Evolutionary conservation across 2,329 filamentous ascomycete species (phyloP), one percentile per base, ranked within the genome.

Genomic region (Alternaria conjuncta): DNA sequence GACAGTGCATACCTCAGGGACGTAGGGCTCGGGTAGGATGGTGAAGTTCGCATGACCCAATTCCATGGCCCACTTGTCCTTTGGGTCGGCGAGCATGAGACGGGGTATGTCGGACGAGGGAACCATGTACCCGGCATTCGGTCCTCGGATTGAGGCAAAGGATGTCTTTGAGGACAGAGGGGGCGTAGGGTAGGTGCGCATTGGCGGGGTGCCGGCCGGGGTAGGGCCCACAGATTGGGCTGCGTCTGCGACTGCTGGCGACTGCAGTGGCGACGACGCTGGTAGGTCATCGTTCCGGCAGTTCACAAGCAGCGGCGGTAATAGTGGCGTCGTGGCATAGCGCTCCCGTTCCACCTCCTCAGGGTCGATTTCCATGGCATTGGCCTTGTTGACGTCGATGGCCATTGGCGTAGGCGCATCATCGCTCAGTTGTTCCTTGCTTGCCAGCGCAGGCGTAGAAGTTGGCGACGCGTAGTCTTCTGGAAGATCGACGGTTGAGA

Each of bases 31-130:
- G 0, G 94, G 94, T 21, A 88, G 83, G 71, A 98, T 96, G 72
- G 88, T 94, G 78, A 96, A 97, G 82, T 98, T 97, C 68, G 94
- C 94, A 77, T 98, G 94, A 26, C 95, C 95, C 13, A 98, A 87
- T 60, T 89, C 89, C 74, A 91, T 88, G 1, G 92, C 91, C 95
- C 95, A 97, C 69, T 90, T 89, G 76, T 97, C 93, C 54, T 89
- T 85, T 6, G 90, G 88, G 74, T 97, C 93, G 30, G 78, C 76
- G n/a, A 88, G 82, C 57, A 90, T 82, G 66, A 94, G 88, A 5
- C 87, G 86, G 5, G 89, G 87, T 15, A 91, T 87, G 25, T 89
- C 87, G 5, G 82, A 77, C 43, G 83, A 81, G 5, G 87, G 84
- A 36, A 86, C 82, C 62, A 73, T 61, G 60, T 74, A 83, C 53